phyloP scores from a whole-genome alignment of 2,329 filamentous ascomycete species.

The Arthrobotrys musiformis region DNA sequence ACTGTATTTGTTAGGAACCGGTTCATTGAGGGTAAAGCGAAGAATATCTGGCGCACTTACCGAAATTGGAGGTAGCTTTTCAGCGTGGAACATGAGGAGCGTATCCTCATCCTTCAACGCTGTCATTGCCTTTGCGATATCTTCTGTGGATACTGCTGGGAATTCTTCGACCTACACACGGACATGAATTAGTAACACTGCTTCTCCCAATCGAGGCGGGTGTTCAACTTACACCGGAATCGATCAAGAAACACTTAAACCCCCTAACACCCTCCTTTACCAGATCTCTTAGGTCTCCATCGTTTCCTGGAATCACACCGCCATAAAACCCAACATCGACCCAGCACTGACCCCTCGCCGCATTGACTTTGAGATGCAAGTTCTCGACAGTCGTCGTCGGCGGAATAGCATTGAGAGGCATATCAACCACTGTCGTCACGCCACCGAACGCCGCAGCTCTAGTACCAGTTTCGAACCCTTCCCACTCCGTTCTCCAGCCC shows the following conservation, averaged over 20 bases:
- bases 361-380: conserved; percentile 84
- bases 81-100: conserved; percentile 98
- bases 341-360: conserved; percentile 90
- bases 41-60: conserved; percentile 2
- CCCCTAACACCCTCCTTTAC: conserved; percentile 88
- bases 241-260: conserved; percentile 97
- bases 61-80: conserved; percentile 92
- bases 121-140: conserved; percentile 82
- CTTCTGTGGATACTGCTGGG: conserved; percentile 82
- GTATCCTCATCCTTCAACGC: conserved; percentile 77
- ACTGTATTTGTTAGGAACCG: background rate
- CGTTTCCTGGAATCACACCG: conserved; percentile 90
- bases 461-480: conserved; percentile 95
- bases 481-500: conserved; percentile 90
- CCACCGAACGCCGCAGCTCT: conserved; percentile 93
- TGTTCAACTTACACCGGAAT: conserved; percentile 81
- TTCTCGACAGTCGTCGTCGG: conserved; percentile 89
- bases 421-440: conserved; percentile 95
- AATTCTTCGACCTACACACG: conserved; percentile 90
- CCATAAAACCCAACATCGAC: conserved; percentile 99
- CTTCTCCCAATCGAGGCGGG: conserved; percentile 25
- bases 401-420: conserved; percentile 96
- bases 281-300: conserved; percentile 78
- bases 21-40: background rate
- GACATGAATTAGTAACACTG: conserved; percentile 17